Conservation (phyloP, 2,329 filamentous ascomycete species). For the Juglanconis juglandina region DNA sequence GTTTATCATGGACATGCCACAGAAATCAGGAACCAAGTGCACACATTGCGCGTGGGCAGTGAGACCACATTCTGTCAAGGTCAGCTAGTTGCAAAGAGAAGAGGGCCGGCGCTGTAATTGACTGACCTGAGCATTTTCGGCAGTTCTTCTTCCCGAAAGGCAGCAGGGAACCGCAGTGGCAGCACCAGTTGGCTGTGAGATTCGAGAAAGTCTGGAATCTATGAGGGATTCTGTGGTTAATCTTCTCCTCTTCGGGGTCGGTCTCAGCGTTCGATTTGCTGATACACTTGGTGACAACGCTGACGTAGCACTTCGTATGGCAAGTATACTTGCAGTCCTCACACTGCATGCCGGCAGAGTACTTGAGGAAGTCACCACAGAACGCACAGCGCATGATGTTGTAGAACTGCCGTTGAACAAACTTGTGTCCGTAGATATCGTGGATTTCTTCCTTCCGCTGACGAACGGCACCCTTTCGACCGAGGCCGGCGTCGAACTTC, state of each 20-base stretch:
- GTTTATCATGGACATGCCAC: slow-evolving; percentile 97
- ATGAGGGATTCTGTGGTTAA: slow-evolving; percentile 98
- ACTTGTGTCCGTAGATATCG: slow-evolving; percentile 99
- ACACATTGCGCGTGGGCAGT: slow-evolving; percentile 89
- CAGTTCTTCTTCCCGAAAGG: slow-evolving; percentile 94
- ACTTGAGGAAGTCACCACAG: slow-evolving; percentile 97
- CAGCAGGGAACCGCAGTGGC: slow-evolving; percentile 94
- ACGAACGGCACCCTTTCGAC: slow-evolving; percentile 91
- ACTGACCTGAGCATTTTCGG: slow-evolving; percentile 80
- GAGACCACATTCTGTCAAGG: slow-evolving; percentile 71
- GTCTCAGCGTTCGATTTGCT: slow-evolving; percentile 99
- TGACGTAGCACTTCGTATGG: slow-evolving; percentile 93
- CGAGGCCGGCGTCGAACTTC: slow-evolving; percentile 83
- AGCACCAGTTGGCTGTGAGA: slow-evolving; percentile 98
- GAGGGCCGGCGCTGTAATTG: no score
- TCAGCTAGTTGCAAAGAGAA: slow-evolving; percentile 25
- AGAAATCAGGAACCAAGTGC: slow-evolving; percentile 96
- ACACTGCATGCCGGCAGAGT: slow-evolving; percentile 98
- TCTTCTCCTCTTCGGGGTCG: slow-evolving; percentile 97
- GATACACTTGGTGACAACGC: slow-evolving; percentile 98
- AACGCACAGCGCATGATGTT: slow-evolving; percentile 99
- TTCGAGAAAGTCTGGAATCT: slow-evolving; percentile 96
- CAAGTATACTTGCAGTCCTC: slow-evolving; percentile 99
- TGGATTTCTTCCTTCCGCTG: slow-evolving; percentile 98
- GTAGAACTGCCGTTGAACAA: slow-evolving; percentile 97